Percentiles rank a stretch among this genome's conserved stretches.
Conservation (phyloP, 2,329 filamentous ascomycete species). For the Metarhizium anisopliae region DNA sequence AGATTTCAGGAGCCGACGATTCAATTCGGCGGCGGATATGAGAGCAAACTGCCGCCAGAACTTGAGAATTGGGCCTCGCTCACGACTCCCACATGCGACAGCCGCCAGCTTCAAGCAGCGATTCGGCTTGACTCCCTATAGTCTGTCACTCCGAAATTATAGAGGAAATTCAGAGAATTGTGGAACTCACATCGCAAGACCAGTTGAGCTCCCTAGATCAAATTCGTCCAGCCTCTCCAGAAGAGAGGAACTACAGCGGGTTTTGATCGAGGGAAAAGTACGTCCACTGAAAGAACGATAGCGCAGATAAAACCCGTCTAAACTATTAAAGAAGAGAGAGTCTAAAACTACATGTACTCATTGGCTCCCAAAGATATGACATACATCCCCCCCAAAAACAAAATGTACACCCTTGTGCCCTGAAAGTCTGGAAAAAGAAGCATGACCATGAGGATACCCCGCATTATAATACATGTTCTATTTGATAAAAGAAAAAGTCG, state of each 20-base stretch:
- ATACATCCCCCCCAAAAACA: background rate
- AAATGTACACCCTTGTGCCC: background rate
- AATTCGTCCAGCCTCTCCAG: too few relatives aligned
- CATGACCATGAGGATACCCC: background rate
- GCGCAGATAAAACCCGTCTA: too few relatives aligned
- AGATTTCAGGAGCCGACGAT: background rate
- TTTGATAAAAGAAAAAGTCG: constrained; percentile 4
- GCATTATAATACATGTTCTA: background rate
- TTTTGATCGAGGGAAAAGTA: too few relatives aligned
- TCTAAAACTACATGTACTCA: background rate
- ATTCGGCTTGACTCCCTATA: background rate
- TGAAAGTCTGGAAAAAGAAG: background rate
- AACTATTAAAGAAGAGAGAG: too few relatives aligned
- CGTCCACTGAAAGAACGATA: too few relatives aligned
- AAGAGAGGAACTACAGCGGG: too few relatives aligned
- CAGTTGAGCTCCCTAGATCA: too few relatives aligned
- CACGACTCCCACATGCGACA: background rate
- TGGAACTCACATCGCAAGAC: too few relatives aligned
- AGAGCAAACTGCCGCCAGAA: too few relatives aligned
- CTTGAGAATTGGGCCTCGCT: too few relatives aligned
- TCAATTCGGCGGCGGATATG: background rate
- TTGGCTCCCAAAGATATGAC: background rate
- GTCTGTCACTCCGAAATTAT: background rate
- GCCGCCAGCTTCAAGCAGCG: background rate
- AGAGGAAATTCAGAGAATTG: too few relatives aligned